Percentiles rank a stretch among this genome's conserved stretches.
Conservation (phyloP, 176 grass and related monocot genomes). For the Musa acuminata region DNA sequence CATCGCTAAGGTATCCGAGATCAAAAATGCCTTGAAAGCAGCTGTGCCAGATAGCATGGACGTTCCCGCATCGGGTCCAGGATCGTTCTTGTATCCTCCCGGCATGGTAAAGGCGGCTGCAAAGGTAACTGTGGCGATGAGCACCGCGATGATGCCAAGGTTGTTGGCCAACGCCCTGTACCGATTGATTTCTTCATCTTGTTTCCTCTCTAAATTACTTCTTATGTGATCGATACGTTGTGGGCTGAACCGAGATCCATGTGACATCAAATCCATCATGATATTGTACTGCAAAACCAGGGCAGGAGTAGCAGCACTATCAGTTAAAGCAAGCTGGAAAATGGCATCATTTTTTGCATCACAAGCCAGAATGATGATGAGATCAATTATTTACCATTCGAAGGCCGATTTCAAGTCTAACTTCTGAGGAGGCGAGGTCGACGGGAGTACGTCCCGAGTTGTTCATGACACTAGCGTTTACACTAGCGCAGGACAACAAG, state of each 20-base stretch:
- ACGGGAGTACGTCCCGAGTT: neutral
- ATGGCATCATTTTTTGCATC: no score
- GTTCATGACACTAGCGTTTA: neutral
- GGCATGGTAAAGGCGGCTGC: conserved; percentile 1
- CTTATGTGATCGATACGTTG: neutral
- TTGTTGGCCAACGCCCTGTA: neutral
- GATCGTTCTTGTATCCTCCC: neutral
- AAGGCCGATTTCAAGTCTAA: neutral
- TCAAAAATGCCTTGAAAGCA: neutral
- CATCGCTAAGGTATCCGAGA: conserved; percentile 8
- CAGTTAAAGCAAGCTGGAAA: neutral
- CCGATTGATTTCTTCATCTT: neutral
- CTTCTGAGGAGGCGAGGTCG: neutral
- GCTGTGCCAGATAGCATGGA: neutral
- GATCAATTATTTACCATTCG: neutral
- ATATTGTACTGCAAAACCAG: neutral
- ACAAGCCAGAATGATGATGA: no score
- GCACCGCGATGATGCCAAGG: neutral
- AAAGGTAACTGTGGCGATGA: conserved; percentile 4
- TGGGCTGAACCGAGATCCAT: conserved; percentile 3
- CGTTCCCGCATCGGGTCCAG: neutral
- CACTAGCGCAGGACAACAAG: neutral
- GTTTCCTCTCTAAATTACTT: neutral
- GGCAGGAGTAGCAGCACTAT: no score
- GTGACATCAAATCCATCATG: neutral